Percentiles rank a stretch among this genome's conserved stretches.
These are phyloP conservation scores for Nannochloropsis granulata DNA, from an alignment of 108 stramenopile species.

Conservation along the genomic window DNA sequence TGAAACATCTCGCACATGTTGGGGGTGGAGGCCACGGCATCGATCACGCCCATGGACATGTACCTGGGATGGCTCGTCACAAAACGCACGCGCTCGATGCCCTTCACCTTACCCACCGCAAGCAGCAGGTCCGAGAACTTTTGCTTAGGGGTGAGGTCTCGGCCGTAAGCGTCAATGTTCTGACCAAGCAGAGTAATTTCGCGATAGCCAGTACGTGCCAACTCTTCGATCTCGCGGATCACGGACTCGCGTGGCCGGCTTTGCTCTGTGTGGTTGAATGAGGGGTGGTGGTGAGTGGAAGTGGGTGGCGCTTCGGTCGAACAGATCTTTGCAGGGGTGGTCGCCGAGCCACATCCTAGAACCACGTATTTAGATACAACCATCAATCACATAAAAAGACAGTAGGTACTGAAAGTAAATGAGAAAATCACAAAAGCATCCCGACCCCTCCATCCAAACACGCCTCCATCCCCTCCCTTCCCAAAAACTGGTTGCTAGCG, in stretches of 20 bases:
- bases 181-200: slow-evolving; percentile 80
- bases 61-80: slow-evolving; percentile 93
- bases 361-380: too few species aligned
- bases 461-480: too few species aligned
- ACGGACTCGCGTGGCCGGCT: slow-evolving; percentile 64
- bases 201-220: slow-evolving; percentile 46
- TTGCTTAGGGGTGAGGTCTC: slow-evolving; percentile 72
- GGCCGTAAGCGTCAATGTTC: slow-evolving; percentile 85
- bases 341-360: too few species aligned
- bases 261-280: slow-evolving; percentile 56
- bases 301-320: too few species aligned
- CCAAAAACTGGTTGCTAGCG: too few species aligned
- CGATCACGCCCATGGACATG: slow-evolving; percentile 78
- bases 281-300: too few species aligned
- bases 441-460: too few species aligned
- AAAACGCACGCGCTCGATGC: slow-evolving; percentile 65
- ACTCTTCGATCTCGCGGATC: slow-evolving; percentile 52
- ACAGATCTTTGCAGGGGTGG: too few species aligned
- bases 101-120: slow-evolving; percentile 1
- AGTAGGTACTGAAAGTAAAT: too few species aligned
- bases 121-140: slow-evolving; percentile 79
- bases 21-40: slow-evolving; percentile 72
- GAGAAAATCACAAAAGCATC: too few species aligned
- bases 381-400: too few species aligned
- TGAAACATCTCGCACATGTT: slow-evolving; percentile 65